Evolutionary conservation across 2,329 filamentous ascomycete species (phyloP), one percentile per base, ranked within the genome.

Genomic region (Arthrobotrys sinensis): DNA sequence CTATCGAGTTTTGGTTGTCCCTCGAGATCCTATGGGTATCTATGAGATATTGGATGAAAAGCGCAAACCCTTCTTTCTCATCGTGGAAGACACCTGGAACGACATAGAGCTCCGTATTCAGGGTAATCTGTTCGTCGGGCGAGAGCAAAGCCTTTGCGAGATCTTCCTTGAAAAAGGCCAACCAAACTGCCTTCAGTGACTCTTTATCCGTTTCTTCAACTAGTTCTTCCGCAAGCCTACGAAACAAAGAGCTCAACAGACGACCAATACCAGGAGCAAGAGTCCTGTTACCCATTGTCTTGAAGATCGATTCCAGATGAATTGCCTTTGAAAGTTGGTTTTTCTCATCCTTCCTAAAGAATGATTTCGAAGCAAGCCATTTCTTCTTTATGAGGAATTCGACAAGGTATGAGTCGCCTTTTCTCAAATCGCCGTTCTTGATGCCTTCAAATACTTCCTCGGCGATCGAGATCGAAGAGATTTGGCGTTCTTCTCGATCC

Each of bases 271-370:
- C 70, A 6, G 81, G 81, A 14, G 80, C 72, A 7, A 81, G 50
- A 5, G 79, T 80, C 8, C 80, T 79, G 68, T 82, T 80, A 38
- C 24, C n/a, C 75, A 78, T 72, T 7, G 46, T 43, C 46, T 48
- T 38, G 10, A 78, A 64, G 8, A 68, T 46, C 10, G 67, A 63
- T 32, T 48, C 46, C 10, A 78, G 53, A 19, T 78, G 43, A 19
- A 87, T 87, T 84, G 89, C 88, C 85, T 88, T 85, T 81, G 82
- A 83, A 57, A 83, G 86, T 83, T 83, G 83, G 43, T 82, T 83
- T 76, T 32, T 8, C 7, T 46, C 14, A 6, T 10, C 21, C 16
- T 4, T 19, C 2, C 14, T 11, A 21, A 80, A 69, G 19, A 78
- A 38, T 84, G 85, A 46, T 84, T 85, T 53, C 78, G 83, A 60